Evolutionary conservation across 2,329 filamentous ascomycete genomes (phyloP).

Genomic region (Phaeoacremonium minimum): DNA sequence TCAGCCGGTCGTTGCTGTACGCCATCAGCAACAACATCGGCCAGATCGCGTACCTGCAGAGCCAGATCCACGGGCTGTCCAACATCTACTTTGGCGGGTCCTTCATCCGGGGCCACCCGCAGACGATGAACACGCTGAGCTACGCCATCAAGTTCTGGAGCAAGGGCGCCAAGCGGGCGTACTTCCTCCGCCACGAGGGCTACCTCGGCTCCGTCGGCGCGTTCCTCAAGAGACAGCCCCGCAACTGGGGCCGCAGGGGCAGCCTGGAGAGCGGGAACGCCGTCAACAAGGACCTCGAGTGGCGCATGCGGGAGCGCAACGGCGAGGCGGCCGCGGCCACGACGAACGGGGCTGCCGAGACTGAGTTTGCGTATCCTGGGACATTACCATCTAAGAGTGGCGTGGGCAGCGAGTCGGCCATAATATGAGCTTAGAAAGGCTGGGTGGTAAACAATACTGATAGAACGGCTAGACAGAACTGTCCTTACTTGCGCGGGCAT

Average conservation of each 20-base stretch:
- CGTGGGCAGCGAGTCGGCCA: background rate
- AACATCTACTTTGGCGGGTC: slow-evolving; percentile 97
- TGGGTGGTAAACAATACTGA: no score
- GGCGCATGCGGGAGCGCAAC: slow-evolving; percentile 13
- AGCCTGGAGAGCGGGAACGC: slow-evolving; percentile 66
- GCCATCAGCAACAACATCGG: slow-evolving; percentile 98
- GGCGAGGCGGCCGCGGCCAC: slow-evolving; percentile 6
- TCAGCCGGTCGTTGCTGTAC: slow-evolving; percentile 87
- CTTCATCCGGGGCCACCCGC: slow-evolving; percentile 92
- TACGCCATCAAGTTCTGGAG: slow-evolving; percentile 98
- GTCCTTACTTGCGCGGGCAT: no score
- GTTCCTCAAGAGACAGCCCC: slow-evolving; percentile 85
- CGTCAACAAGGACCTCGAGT: no score
- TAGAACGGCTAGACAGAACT: no score
- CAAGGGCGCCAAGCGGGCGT: slow-evolving; percentile 88
- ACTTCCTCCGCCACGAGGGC: slow-evolving; percentile 92
- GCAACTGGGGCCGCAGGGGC: slow-evolving; percentile 83
- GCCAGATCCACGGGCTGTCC: slow-evolving; percentile 84
- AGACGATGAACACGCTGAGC: slow-evolving; percentile 95
- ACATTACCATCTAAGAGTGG: background rate
- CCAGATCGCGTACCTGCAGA: slow-evolving; percentile 96
- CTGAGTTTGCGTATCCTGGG: background rate
- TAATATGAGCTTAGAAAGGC: no score
- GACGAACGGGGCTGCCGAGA: background rate
- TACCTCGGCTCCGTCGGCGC: slow-evolving; percentile 93